Conservation (phyloP, 2,329 filamentous ascomycete genomes). For the Colletotrichum gigasporum region DNA sequence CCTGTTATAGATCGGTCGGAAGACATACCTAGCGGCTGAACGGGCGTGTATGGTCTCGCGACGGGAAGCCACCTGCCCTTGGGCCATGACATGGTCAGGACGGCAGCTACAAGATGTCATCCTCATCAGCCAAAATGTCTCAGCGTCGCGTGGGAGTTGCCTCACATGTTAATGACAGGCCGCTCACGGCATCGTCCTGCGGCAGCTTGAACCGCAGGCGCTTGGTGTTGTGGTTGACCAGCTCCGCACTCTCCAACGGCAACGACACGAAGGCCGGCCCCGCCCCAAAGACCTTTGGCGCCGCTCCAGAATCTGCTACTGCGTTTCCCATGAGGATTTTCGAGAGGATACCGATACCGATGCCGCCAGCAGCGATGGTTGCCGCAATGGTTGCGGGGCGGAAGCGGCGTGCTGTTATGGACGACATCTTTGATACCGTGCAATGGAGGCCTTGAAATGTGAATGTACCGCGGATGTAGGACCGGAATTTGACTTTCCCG, state of each 20-base stretch:
- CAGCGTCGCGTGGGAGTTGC: conserved; percentile 84
- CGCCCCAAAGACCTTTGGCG: conserved; percentile 40
- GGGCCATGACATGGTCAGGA: conserved; percentile 56
- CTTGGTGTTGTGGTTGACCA: conserved; percentile 95
- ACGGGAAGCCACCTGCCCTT: conserved; percentile 66
- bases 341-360: conserved; percentile 29
- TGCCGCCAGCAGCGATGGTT: conserved; percentile 30
- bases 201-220: conserved; percentile 87
- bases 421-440: background rate
- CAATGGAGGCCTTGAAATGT: background rate
- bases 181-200: conserved; percentile 84
- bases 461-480: background rate
- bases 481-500: background rate
- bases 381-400: conserved; percentile 37
- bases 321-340: conserved; percentile 36
- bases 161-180: conserved; percentile 83
- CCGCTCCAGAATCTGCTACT: conserved; percentile 4
- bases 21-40: conserved; percentile 59
- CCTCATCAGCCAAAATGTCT: conserved; percentile 83
- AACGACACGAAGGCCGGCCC: conserved; percentile 74
- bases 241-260: conserved; percentile 80
- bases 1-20: background rate
- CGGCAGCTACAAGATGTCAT: conserved; percentile 4
- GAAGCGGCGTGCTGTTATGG: conserved; percentile 12
- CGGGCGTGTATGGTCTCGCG: conserved; percentile 73